Evolutionary conservation across 164 flowering plant species (phyloP), one percentile per base, ranked within the genome.

Genomic region (Nymphaea colorata): DNA sequence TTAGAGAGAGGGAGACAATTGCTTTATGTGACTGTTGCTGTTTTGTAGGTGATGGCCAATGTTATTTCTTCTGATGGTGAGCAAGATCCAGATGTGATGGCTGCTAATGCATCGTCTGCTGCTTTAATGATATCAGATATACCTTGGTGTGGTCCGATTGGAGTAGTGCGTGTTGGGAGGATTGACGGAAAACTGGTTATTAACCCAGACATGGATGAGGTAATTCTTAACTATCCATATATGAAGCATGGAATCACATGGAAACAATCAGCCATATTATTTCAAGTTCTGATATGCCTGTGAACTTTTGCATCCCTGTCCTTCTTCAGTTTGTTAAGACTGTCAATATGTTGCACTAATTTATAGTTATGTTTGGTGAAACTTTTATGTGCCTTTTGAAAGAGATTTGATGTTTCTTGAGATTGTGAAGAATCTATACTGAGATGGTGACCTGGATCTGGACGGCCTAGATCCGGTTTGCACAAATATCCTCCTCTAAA

Each of bases 41-140:
- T 64, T 70, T 69, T 55, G 41, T 74, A 94, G 99, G 88, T 91
- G 65, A 86, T 79, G 85, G 91, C 97, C 61, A 90, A 82, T 77
- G 99, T 91, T 73, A 95, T 91, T 65, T 91, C 96, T 66, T 94
- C 98, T 63, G 99, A 94, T 77, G 99, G 99, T 79, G 84, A 84
- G 70, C 96, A 91, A 85, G 99, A 94, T 80, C 99, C 99, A 55
- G 96, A 90, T 82, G 79, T 94, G 64, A 79, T 94, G 92, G 98
- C 98, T 68, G 96, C 98, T 77, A 94, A 94, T 83, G 99, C 99
- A n/a, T 81, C 99, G 69, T 95, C 99, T 65, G 95, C 96, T 75
- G 99, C 99, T 68, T 89, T 95, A 66, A 88, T 90, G 98, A 67
- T 92, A 74, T 95, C 99, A 65, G 98, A 95, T 85, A 88, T 92